Conservation (phyloP, 768 basidiomycete species). For the Termitomyces sp. region DNA sequence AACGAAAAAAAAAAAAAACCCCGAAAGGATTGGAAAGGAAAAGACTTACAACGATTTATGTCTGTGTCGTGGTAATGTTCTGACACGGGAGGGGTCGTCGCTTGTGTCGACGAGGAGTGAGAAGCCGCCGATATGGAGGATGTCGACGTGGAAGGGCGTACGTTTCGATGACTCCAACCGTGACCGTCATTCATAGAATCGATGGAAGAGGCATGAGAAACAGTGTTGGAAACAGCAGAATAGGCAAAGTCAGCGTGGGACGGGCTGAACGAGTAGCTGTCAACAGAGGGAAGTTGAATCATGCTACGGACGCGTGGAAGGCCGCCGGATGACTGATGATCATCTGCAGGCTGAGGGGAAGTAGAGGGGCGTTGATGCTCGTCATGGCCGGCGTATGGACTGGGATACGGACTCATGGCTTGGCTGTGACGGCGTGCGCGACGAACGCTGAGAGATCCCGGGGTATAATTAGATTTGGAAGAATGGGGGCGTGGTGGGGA, state of each 20-base stretch:
- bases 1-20: constrained; percentile 6
- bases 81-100: constrained; percentile 74
- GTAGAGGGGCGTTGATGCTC: constrained; percentile 65
- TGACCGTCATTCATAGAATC: constrained; percentile 40
- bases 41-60: constrained; percentile 77
- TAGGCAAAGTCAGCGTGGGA: constrained; percentile 79
- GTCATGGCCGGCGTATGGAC: constrained; percentile 69
- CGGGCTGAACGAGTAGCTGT: constrained; percentile 60
- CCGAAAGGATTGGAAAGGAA: neutral
- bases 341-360: constrained; percentile 62
- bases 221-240: constrained; percentile 47
- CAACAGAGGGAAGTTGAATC: constrained; percentile 73
- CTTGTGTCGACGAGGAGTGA: constrained; percentile 73
- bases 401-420: constrained; percentile 83
- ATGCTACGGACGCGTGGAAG: constrained; percentile 79
- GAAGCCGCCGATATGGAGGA: constrained; percentile 74
- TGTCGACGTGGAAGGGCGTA: constrained; percentile 71
- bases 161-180: constrained; percentile 45
- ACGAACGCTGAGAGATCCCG: constrained; percentile 59
- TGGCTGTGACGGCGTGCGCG: constrained; percentile 77
- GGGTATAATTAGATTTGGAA: constrained; percentile 51
- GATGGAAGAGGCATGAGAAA: constrained; percentile 36
- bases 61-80: constrained; percentile 67
- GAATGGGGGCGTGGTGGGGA: constrained; percentile 57
- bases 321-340: constrained; percentile 32